Evolutionary conservation across 148 eudicot genomes (phyloP).

Genomic region (Rhododendron molle): DNA sequence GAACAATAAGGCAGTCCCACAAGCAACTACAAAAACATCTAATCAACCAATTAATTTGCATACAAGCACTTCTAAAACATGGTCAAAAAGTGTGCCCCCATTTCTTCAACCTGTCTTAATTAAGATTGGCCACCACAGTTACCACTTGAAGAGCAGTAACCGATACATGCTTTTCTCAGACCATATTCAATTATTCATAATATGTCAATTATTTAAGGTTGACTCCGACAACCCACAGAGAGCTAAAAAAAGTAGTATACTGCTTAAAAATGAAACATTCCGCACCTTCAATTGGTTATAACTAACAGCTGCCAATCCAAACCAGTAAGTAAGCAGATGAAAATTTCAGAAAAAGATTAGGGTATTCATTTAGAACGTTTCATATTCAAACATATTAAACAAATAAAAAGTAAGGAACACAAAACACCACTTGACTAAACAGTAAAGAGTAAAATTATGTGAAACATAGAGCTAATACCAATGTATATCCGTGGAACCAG

Average conservation of each 20-base stretch:
- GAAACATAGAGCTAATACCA: conserved; percentile 98
- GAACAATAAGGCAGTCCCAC: not conserved
- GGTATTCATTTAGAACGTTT: not conserved
- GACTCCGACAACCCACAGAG: not conserved
- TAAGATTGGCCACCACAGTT: not conserved
- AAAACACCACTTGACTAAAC: not conserved
- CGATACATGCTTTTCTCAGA: not conserved
- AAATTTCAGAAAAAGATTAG: not conserved
- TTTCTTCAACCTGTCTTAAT: not conserved
- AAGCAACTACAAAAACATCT: not conserved
- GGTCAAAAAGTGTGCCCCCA: not conserved
- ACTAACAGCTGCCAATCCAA: not conserved
- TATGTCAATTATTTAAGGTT: not conserved
- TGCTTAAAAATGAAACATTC: not conserved
- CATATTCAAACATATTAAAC: not conserved
- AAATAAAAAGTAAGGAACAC: not conserved
- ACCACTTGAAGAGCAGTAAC: not conserved
- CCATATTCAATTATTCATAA: not conserved
- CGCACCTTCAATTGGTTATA: not conserved
- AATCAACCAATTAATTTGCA: not conserved
- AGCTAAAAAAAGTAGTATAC: not conserved
- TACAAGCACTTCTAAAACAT: not conserved
- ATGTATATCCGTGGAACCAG: conserved; percentile 90
- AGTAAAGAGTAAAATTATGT: conserved; percentile 15
- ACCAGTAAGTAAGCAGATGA: not conserved